These are phyloP conservation scores for Bryum argenteum DNA, from an alignment of 225 moss, liverwort and hornwort species.

Conservation along the genomic window DNA sequence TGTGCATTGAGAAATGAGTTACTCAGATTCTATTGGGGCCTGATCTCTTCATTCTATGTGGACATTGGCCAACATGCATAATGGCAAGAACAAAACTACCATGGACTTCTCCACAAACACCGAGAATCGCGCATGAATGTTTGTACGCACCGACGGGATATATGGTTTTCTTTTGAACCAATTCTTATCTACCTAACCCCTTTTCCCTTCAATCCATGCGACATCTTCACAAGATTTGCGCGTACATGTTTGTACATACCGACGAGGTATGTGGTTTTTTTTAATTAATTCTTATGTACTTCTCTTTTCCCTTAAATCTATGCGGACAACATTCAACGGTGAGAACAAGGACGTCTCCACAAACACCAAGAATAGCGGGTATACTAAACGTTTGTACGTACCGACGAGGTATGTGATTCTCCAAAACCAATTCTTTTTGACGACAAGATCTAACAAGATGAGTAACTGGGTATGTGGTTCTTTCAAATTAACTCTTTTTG, in stretches of 20 bases:
- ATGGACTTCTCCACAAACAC: not conserved
- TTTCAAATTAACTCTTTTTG: not conserved
- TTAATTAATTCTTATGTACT: not conserved
- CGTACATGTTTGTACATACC: not conserved
- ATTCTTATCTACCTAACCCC: too few species aligned
- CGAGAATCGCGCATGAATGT: not conserved
- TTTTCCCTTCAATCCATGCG: not conserved
- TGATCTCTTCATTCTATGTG: not conserved
- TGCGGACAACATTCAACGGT: not conserved
- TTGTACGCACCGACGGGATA: too few species aligned
- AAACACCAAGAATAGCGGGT: not conserved
- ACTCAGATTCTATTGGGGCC: not conserved
- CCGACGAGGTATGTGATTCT: too few species aligned
- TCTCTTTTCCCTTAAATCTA: not conserved
- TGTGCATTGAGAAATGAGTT: too few species aligned
- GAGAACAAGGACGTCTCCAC: not conserved
- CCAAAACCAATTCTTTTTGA: too few species aligned
- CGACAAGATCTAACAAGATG: too few species aligned
- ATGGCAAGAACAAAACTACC: not conserved
- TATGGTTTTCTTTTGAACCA: too few species aligned
- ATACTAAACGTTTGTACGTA: not conserved
- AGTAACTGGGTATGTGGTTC: not conserved
- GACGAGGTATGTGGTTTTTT: not conserved
- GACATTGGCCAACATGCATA: not conserved
- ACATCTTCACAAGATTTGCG: accelerated